Percentiles rank a stretch among this genome's conserved stretches.
These are phyloP conservation scores for Aspergillus uvarum DNA, from an alignment of 2,329 filamentous ascomycete species.

Conservation along the genomic window DNA sequence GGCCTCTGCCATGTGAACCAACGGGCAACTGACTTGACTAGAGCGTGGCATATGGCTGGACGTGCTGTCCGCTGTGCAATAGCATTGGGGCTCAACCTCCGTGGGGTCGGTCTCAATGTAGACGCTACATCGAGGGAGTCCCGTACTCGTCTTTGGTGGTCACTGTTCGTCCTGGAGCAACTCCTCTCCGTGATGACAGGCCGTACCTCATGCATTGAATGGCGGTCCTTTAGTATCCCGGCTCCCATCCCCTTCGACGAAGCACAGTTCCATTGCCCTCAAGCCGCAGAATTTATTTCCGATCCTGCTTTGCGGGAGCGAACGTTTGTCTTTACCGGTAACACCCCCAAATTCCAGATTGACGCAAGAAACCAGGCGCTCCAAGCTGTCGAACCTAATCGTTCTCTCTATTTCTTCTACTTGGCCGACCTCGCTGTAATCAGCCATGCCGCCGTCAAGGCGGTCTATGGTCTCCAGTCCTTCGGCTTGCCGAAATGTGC, in stretches of 20 bases:
- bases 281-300: constrained; percentile 9
- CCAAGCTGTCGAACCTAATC: not conserved
- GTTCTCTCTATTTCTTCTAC: constrained; percentile 2
- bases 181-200: constrained; percentile 42
- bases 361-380: not conserved
- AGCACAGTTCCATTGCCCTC: constrained; percentile 25
- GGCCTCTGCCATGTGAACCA: not conserved
- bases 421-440: constrained; percentile 3
- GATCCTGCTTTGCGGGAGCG: not conserved
- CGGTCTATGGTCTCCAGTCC: not conserved
- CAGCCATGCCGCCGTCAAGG: not conserved
- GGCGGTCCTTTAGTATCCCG: constrained; percentile 29
- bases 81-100: constrained; percentile 42
- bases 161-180: constrained; percentile 40
- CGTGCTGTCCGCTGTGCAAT: constrained; percentile 40
- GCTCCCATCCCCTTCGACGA: constrained; percentile 33
- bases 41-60: constrained; percentile 41
- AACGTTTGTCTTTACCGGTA: not conserved
- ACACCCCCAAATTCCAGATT: not conserved
- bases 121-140: constrained; percentile 39
- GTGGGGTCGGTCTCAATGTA: constrained; percentile 35
- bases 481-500: not conserved
- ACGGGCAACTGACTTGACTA: constrained; percentile 10
- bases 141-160: constrained; percentile 44
- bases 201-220: constrained; percentile 36